Conservation (phyloP, 352 stramenopile genomes). For the Globisporangium polare region DNA sequence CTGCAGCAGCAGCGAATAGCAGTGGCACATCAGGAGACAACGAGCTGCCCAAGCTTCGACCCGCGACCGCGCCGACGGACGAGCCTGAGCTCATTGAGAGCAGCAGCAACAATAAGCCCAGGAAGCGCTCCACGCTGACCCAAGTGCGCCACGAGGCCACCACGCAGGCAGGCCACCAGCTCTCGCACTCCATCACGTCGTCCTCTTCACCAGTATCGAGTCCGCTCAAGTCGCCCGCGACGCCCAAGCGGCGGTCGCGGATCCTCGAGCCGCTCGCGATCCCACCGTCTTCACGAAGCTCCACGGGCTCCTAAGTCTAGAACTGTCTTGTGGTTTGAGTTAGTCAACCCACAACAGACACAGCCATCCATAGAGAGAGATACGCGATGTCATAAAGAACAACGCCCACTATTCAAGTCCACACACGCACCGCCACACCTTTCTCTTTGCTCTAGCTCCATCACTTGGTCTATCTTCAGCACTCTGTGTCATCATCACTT, state of each 20-base stretch:
- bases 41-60: conserved; percentile 44
- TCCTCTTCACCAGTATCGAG: conserved; percentile 11
- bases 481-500: neutral
- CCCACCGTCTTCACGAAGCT: neutral
- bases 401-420: conserved; percentile 4
- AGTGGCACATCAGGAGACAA: conserved; percentile 11
- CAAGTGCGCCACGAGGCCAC: conserved; percentile 29
- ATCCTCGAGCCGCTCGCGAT: conserved; percentile 40
- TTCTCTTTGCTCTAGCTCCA: neutral
- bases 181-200: conserved; percentile 2
- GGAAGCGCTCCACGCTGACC: conserved; percentile 30
- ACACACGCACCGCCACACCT: conserved; percentile 2
- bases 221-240: conserved; percentile 40
- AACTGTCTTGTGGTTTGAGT: neutral
- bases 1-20: conserved; percentile 16
- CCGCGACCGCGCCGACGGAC: conserved; percentile 32
- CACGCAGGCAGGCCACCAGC: neutral
- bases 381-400: neutral
- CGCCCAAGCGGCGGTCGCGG: conserved; percentile 49
- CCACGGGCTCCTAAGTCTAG: neutral
- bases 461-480: conserved; percentile 2
- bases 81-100: conserved; percentile 1
- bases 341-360: neutral
- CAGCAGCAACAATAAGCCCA: conserved; percentile 14
- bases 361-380: neutral